A percentile compares a stretch with the other conserved stretches of the same genome.
phyloP scores from a whole-genome alignment of 2,329 filamentous ascomycete species.

The Fusarium sp. region DNA sequence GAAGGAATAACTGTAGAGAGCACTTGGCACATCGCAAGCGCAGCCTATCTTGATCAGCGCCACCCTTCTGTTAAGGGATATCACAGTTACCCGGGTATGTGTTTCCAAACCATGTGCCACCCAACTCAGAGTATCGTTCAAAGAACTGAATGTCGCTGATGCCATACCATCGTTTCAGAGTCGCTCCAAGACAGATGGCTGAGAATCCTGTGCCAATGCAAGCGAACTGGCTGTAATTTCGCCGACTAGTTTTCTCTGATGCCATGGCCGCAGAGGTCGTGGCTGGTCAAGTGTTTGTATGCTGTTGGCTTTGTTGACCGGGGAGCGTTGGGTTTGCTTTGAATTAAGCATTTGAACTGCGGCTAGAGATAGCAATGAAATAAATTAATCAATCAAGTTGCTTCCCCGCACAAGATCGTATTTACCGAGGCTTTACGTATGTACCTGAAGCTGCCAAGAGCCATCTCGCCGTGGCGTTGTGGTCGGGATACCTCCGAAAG shows the following conservation, averaged over 20 bases:
- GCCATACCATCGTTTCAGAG: neutral
- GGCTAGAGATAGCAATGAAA: neutral
- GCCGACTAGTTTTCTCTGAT: neutral
- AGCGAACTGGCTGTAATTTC: neutral
- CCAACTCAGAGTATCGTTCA: neutral
- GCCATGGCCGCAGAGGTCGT: no score
- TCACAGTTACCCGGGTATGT: neutral
- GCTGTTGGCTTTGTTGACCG: neutral
- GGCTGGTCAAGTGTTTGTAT: neutral
- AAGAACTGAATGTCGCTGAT: neutral
- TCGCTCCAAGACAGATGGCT: neutral
- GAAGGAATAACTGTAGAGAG: constrained; percentile 72
- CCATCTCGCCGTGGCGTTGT: neutral
- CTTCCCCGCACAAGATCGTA: neutral
- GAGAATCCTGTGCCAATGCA: neutral
- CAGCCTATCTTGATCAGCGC: constrained; percentile 14
- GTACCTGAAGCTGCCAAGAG: neutral
- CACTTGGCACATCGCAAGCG: constrained; percentile 69
- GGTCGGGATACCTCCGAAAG: neutral
- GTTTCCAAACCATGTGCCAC: neutral
- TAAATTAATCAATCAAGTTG: neutral
- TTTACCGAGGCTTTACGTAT: neutral
- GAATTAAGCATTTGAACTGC: neutral
- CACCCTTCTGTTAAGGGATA: neutral
- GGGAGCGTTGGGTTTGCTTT: neutral